Conservation (phyloP, 441 rosid genomes). For the Aquilaria agallochum region DNA sequence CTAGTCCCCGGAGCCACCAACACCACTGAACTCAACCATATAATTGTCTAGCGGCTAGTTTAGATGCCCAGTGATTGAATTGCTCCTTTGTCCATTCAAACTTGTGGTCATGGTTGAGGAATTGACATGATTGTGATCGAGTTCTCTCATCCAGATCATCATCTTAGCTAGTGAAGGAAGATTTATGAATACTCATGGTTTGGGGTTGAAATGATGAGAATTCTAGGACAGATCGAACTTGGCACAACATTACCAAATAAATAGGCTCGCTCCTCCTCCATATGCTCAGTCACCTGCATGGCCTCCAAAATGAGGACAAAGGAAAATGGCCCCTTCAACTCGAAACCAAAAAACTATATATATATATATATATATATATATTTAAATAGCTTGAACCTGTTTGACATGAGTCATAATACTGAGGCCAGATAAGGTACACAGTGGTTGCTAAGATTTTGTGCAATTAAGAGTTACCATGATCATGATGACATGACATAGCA, state of each 20-base stretch:
- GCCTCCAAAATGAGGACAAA: slow-evolving; percentile 6
- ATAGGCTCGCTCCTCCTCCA: slow-evolving; percentile 92
- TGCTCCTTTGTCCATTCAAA: slow-evolving; percentile 98
- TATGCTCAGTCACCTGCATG: slow-evolving; percentile 91
- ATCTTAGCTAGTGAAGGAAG: slow-evolving; percentile 43
- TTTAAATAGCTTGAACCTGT: too few species aligned
- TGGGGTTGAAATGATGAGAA: slow-evolving; percentile 85
- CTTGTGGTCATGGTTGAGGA: slow-evolving; percentile 96
- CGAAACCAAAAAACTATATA: too few species aligned
- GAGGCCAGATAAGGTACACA: too few species aligned
- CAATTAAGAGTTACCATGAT: too few species aligned
- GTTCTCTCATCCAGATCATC: slow-evolving; percentile 56
- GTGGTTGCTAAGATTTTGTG: too few species aligned
- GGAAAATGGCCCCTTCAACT: too few species aligned
- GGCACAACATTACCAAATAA: slow-evolving; percentile 67
- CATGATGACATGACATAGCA: too few species aligned
- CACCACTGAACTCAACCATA: slow-evolving; percentile 79
- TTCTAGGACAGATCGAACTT: slow-evolving; percentile 57
- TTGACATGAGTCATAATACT: too few species aligned
- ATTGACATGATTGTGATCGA: slow-evolving; percentile 46
- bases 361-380: too few species aligned
- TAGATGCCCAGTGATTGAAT: slow-evolving; percentile 71
- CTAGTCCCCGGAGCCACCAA: slow-evolving; percentile 67
- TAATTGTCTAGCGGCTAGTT: slow-evolving; percentile 54
- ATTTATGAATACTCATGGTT: slow-evolving; percentile 79